A percentile compares a stretch with the other conserved stretches of the same genome.
phyloP scores from a whole-genome alignment of 495 filamentous ascomycete genomes.

The Penicillium riverlandense region DNA sequence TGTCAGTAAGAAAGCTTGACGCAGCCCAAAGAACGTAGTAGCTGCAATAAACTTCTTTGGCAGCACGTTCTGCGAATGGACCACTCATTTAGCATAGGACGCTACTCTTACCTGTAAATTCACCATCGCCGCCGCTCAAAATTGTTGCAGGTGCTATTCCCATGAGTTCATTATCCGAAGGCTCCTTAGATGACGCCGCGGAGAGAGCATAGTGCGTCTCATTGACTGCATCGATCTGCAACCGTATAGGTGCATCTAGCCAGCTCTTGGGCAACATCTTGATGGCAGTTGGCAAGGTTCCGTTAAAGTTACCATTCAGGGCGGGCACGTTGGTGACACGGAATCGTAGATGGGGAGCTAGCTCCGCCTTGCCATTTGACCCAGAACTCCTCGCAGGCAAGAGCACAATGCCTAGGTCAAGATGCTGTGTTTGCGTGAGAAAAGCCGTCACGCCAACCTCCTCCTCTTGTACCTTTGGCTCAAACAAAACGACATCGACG shows the following conservation, averaged over 20 bases:
- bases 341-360: no score
- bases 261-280: neutral
- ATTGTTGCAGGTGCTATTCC: slow-evolving; percentile 1
- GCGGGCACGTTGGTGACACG: no score
- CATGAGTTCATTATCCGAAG: neutral
- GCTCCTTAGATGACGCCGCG: slow-evolving; percentile 1
- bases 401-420: slow-evolving; percentile 13
- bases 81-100: no score
- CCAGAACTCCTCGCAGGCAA: neutral
- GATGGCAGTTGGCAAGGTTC: slow-evolving; percentile 1
- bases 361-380: no score
- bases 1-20: no score
- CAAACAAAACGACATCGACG: slow-evolving; percentile 5
- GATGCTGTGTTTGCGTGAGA: slow-evolving; percentile 13
- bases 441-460: slow-evolving; percentile 16
- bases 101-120: slow-evolving; percentile 6
- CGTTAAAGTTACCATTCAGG: neutral
- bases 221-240: slow-evolving; percentile 8
- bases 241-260: slow-evolving; percentile 1
- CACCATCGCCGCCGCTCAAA: slow-evolving; percentile 9
- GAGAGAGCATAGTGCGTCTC: slow-evolving; percentile 11
- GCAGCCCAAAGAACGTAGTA: no score
- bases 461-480: neutral
- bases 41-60: no score
- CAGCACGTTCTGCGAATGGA: no score